Conservation (phyloP, 2,329 filamentous ascomycete species). For the Fusarium chaquense region DNA sequence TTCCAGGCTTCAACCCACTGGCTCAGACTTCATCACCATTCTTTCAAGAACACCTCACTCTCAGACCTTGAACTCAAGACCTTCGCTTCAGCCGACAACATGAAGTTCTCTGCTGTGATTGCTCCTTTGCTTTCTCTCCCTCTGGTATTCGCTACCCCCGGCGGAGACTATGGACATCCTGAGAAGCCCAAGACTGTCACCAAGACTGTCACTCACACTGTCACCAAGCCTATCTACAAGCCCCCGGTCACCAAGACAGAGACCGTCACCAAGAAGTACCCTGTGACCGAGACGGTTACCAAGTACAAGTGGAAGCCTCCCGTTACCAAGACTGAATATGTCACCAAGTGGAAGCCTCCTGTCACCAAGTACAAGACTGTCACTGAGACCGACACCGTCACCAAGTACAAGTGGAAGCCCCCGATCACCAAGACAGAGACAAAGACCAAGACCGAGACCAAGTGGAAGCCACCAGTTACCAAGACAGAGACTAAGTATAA, state of each 20-base stretch:
- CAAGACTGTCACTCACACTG: conserved; percentile 25
- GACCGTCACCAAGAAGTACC: conserved; percentile 27
- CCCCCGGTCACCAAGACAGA: conserved; percentile 32
- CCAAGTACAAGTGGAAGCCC: conserved; percentile 11
- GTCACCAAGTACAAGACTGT: conserved; percentile 19
- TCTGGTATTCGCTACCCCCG: conserved; percentile 23
- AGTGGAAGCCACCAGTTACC: conserved; percentile 20
- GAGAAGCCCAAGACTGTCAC: conserved; percentile 33
- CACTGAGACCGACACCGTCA: conserved; percentile 9
- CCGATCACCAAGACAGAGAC: conserved; percentile 11
- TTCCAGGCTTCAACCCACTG: conserved; percentile 15
- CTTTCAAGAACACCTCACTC: conserved; percentile 3
- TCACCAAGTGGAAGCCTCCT: conserved; percentile 26
- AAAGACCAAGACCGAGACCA: conserved; percentile 10
- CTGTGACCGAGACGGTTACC: conserved; percentile 22
- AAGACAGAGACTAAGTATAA: conserved; percentile 25
- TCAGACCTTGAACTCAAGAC: neutral
- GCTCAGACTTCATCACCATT: conserved; percentile 12
- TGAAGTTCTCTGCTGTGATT: conserved; percentile 33
- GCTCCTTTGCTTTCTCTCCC: conserved; percentile 22
- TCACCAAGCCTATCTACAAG: conserved; percentile 31
- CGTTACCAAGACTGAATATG: conserved; percentile 23
- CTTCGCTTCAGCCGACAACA: conserved; percentile 24
- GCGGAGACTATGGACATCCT: conserved; percentile 10
- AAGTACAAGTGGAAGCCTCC: conserved; percentile 28